Conservation (phyloP, 768 basidiomycete species). For the Hemileccinum impolitum region DNA sequence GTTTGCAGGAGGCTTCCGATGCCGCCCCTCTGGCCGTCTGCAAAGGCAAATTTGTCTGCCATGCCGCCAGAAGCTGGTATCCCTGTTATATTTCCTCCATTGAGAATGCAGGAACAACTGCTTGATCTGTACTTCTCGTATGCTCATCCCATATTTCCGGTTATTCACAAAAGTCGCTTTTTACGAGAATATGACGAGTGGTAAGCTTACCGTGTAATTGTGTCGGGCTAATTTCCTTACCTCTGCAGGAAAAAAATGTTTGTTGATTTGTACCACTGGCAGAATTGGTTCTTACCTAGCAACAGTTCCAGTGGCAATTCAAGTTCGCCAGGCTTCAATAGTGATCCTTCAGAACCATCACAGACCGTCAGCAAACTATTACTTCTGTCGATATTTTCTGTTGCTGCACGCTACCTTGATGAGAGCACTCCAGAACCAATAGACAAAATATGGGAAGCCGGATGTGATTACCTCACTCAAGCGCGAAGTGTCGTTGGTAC, state of each 20-base stretch:
- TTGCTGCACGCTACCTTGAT: conserved; percentile 70
- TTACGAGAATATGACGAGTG: conserved; percentile 56
- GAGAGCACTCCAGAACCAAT: conserved; percentile 41
- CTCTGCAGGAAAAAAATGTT: conserved; percentile 27
- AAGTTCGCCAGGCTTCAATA: conserved; percentile 28
- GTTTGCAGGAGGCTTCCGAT: conserved; percentile 61
- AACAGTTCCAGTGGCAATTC: conserved; percentile 33
- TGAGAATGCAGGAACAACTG: conserved; percentile 61
- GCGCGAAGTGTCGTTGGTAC: conserved; percentile 65
- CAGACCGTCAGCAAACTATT: conserved; percentile 67
- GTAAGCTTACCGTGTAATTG: conserved; percentile 30
- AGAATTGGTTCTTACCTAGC: conserved; percentile 18
- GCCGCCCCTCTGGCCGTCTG: conserved; percentile 71
- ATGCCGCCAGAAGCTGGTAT: conserved; percentile 43
- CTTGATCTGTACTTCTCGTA: conserved; percentile 78
- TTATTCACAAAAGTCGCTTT: conserved; percentile 73
- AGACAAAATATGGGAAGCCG: conserved; percentile 70
- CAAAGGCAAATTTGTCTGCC: conserved; percentile 38
- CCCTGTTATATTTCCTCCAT: conserved; percentile 54
- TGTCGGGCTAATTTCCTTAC: conserved; percentile 4
- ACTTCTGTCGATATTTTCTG: conserved; percentile 76
- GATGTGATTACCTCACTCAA: conserved; percentile 57
- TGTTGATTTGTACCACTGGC: background rate
- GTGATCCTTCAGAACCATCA: conserved; percentile 42
- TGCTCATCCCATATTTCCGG: conserved; percentile 79